Percentiles rank a stretch among this genome's conserved stretches.
Conservation (phyloP, 1,284 basidiomycete genomes). For the Ganoderma leucocontextum region DNA sequence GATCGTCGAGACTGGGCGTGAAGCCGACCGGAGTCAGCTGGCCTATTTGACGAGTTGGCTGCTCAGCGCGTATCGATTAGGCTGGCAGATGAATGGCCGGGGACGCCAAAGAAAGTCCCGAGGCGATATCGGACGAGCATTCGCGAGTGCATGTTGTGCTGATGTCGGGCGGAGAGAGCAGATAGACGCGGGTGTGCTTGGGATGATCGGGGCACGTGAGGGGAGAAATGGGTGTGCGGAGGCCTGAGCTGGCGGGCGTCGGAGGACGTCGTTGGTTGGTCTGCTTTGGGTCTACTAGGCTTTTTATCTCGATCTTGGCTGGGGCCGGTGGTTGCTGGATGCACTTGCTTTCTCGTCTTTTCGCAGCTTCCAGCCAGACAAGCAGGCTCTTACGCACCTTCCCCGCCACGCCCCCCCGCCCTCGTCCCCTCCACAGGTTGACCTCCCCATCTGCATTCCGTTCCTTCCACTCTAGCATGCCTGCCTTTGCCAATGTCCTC, state of each 20-base stretch:
- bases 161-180: not conserved
- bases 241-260: not conserved
- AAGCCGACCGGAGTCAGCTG: not conserved
- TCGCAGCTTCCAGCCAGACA: conserved; percentile 30
- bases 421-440: conserved; percentile 17
- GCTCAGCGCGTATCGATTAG: conserved; percentile 7
- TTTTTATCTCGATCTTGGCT: conserved; percentile 14
- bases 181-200: not conserved
- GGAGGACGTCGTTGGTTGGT: not conserved
- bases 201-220: conserved; percentile 10
- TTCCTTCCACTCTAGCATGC: conserved; percentile 35
- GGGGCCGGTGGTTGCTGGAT: conserved; percentile 29
- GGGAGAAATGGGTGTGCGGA: not conserved
- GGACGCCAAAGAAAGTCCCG: not conserved
- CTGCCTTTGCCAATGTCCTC: conserved; percentile 27
- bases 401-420: conserved; percentile 20
- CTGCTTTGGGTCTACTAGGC: conserved; percentile 2
- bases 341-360: conserved; percentile 32
- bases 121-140: conserved; percentile 7
- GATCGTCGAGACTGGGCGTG: not conserved
- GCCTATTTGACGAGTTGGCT: conserved; percentile 2
- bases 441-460: conserved; percentile 15
- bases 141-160: not conserved
- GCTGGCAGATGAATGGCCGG: not conserved
- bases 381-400: conserved; percentile 28